Evolutionary conservation across 768 basidiomycete genomes (phyloP), one percentile per base, ranked within the genome.

Genomic region (Candolleomyces efflorescens): DNA sequence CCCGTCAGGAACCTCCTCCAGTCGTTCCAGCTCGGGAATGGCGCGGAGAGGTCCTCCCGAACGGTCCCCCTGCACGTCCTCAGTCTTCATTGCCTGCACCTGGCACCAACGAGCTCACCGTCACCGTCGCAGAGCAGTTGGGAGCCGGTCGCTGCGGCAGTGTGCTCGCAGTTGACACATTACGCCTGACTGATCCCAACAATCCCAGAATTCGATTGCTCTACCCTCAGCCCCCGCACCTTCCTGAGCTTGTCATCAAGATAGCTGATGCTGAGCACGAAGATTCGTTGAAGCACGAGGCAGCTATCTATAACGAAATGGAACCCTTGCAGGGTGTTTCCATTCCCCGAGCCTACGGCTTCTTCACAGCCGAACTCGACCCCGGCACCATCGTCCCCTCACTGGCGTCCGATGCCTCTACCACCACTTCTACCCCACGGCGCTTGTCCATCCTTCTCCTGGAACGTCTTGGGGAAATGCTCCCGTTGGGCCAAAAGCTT

Each of bases 301-400:
- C 62, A 3, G 61, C 62, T 5, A 63, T 66, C 39, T 66, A 66
- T 51, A 57, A 63, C 13, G 65, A 66, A 48, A 66, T 66, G 63
- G 65, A 66, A 48, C 38, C 37, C 23, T 54, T 66, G 39, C 65
- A 66, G 45, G 65, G 65, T 12, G 54, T 66, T 32, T 61, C 60
- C 18, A 63, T 66, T n/a, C 65, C 63, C 15, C 57, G 58, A 9
- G 63, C 60, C 38, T 66, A 63, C 38, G 65, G 63, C 43, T 60
- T 62, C 55, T 64, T 64, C 54, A 60, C 63, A 32, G 63, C 49
- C 26, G 56, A 64, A 1, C 27, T 66, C 5, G 47, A 49, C 20
- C 32, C 55, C 17, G 43, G 27, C 12, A 51, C 46, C 43, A 22
- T 58, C 20, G 45, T 61, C 13, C 56, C 38, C 37, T 18, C 48